Conservation (phyloP, 2,329 filamentous ascomycete species). For the Pseudogymnoascus sp. region DNA sequence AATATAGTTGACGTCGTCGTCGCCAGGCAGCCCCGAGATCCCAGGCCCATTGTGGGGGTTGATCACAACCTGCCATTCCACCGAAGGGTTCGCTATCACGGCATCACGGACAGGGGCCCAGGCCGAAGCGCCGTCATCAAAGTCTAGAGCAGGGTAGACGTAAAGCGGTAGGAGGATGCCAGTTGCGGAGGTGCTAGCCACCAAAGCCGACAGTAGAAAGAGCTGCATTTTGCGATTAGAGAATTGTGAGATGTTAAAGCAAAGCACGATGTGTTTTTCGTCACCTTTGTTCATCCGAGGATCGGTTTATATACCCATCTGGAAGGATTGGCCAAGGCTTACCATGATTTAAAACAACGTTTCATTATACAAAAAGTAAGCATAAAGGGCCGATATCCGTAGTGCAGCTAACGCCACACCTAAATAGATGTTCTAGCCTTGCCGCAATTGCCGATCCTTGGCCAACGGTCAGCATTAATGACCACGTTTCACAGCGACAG, state of each 20-base stretch:
- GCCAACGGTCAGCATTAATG: neutral
- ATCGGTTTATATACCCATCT: neutral
- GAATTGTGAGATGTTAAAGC: neutral
- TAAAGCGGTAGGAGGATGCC: slow-evolving; percentile 18
- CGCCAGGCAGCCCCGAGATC: slow-evolving; percentile 24
- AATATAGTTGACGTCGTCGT: slow-evolving; percentile 20
- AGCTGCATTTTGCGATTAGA: neutral
- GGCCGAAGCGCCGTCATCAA: slow-evolving; percentile 8
- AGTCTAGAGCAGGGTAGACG: slow-evolving; percentile 14
- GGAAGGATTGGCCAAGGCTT: neutral
- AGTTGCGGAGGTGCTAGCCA: neutral
- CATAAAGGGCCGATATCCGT: neutral
- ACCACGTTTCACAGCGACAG: neutral
- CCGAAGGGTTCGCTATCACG: slow-evolving; percentile 15
- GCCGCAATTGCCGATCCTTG: neutral
- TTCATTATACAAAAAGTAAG: neutral
- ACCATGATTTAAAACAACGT: neutral
- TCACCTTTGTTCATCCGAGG: neutral
- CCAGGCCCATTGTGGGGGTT: slow-evolving; percentile 27
- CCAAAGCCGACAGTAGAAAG: neutral
- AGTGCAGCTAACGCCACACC: neutral
- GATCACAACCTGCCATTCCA: slow-evolving; percentile 20
- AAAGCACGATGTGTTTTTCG: neutral
- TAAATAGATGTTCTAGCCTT: neutral
- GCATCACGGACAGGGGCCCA: slow-evolving; percentile 18